These are phyloP conservation scores for Pyrenophora tritici-repentis DNA, from an alignment of 2,329 filamentous ascomycete genomes.

Conservation along the genomic window DNA sequence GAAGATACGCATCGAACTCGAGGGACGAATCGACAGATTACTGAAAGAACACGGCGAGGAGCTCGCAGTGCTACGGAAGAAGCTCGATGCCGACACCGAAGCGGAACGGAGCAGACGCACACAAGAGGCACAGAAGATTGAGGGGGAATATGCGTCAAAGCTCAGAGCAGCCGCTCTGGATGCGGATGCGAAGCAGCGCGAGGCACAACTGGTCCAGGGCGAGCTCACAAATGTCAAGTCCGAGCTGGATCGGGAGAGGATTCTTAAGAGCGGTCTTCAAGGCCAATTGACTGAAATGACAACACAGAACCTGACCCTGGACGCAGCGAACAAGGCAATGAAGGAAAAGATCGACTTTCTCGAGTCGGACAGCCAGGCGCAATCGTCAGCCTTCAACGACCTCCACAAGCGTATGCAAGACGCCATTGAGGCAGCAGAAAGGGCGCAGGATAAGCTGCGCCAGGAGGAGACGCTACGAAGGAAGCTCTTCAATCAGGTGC, in stretches of 20 bases:
- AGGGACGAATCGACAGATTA: constrained; percentile 62
- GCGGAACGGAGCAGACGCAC: constrained; percentile 64
- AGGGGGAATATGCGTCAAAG: constrained; percentile 57
- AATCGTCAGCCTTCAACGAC: constrained; percentile 81
- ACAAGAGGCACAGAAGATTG: constrained; percentile 69
- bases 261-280: constrained; percentile 62
- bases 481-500: constrained; percentile 95
- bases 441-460: constrained; percentile 79
- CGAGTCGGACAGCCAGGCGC: constrained; percentile 85
- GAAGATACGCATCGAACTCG: constrained; percentile 49
- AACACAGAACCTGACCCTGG: constrained; percentile 60
- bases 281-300: constrained; percentile 54
- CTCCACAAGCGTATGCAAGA: constrained; percentile 82
- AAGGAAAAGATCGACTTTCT: constrained; percentile 85
- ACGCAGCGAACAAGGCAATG: constrained; percentile 75
- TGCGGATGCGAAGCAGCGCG: constrained; percentile 60
- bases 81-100: constrained; percentile 68
- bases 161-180: constrained; percentile 66
- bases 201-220: constrained; percentile 55
- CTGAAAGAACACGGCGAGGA: constrained; percentile 69
- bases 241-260: constrained; percentile 62
- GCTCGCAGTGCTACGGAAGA: constrained; percentile 66
- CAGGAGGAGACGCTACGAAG: constrained; percentile 89
- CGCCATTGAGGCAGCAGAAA: constrained; percentile 70
- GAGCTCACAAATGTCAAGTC: constrained; percentile 56